phyloP scores from a whole-genome alignment of 768 basidiomycete genomes.

The Exsudoporus frostii region DNA sequence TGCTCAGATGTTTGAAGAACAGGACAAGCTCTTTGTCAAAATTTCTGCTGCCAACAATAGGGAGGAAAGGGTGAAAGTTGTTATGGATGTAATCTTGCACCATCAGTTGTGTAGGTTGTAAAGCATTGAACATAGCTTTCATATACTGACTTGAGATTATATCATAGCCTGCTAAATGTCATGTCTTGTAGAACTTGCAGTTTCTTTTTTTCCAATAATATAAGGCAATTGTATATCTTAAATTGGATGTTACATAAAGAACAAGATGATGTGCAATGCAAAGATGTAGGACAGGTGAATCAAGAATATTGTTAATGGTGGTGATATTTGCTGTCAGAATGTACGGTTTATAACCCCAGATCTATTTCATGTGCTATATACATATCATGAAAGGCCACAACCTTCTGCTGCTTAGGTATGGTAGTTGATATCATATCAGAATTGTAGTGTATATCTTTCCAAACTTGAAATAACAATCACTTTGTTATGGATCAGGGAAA shows the following conservation, averaged over 20 bases:
- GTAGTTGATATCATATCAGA: not conserved
- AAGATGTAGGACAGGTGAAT: not conserved
- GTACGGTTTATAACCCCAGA: not conserved
- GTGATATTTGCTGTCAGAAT: not conserved
- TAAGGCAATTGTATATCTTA: not conserved
- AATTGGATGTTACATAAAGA: not conserved
- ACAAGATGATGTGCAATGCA: not conserved
- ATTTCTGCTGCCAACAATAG: no score
- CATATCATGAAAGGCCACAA: not conserved
- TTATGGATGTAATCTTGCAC: not conserved
- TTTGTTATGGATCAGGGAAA: no score
- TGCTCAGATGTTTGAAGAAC: not conserved
- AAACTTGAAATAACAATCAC: no score
- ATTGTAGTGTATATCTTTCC: no score
- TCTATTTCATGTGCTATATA: not conserved
- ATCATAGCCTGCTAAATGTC: not conserved
- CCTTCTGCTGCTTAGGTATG: not conserved
- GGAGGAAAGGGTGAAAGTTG: not conserved
- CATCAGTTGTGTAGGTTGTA: not conserved
- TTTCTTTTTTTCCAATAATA: not conserved
- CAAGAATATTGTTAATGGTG: not conserved
- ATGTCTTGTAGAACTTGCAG: not conserved
- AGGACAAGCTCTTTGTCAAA: not conserved
- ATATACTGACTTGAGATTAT: not conserved
- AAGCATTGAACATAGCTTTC: not conserved